Percentiles rank a stretch among this genome's conserved stretches.
phyloP scores from a whole-genome alignment of 345 rosid genomes.

The Sisymbrium altissimum region DNA sequence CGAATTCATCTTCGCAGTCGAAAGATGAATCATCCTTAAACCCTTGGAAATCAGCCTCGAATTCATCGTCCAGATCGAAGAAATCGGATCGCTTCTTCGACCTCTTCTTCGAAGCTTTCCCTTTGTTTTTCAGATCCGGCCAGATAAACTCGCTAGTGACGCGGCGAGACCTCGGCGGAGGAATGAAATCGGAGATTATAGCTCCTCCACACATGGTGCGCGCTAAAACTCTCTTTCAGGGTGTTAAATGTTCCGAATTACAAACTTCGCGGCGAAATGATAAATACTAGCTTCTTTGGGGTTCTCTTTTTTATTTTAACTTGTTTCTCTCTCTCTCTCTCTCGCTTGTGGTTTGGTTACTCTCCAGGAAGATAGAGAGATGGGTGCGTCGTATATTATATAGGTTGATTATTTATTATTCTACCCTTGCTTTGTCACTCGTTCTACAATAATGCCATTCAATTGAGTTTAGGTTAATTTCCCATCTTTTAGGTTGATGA shows the following conservation, averaged over 20 bases:
- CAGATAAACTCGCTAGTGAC: conserved; percentile 60
- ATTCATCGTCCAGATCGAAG: conserved; percentile 44
- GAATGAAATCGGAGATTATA: conserved; percentile 74
- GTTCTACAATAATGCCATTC: conserved; percentile 16
- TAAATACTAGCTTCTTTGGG: conserved; percentile 10
- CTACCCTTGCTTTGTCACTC: conserved; percentile 1
- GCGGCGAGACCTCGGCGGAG: conserved; percentile 43
- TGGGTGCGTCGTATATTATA: conserved; percentile 5
- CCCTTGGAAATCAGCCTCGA: conserved; percentile 88
- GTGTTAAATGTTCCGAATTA: conserved; percentile 1
- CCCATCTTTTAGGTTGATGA: not conserved
- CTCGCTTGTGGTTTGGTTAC: not conserved
- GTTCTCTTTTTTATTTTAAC: not conserved
- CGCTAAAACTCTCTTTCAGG: not conserved
- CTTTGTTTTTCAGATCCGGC: conserved; percentile 63
- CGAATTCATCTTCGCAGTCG: conserved; percentile 50
- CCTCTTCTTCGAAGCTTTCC: conserved; percentile 31
- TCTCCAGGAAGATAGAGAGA: not conserved
- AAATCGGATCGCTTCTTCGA: conserved; percentile 35
- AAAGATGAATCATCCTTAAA: conserved; percentile 63
- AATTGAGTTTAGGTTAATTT: not conserved
- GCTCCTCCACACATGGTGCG: conserved; percentile 97
- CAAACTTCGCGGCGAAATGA: conserved; percentile 14
- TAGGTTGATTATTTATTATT: not conserved
- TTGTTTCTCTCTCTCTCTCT: not conserved